Base-by-base conservation (phyloP, 2,329 filamentous ascomycete species). In the Alternaria novae-zelandiae region DNA sequence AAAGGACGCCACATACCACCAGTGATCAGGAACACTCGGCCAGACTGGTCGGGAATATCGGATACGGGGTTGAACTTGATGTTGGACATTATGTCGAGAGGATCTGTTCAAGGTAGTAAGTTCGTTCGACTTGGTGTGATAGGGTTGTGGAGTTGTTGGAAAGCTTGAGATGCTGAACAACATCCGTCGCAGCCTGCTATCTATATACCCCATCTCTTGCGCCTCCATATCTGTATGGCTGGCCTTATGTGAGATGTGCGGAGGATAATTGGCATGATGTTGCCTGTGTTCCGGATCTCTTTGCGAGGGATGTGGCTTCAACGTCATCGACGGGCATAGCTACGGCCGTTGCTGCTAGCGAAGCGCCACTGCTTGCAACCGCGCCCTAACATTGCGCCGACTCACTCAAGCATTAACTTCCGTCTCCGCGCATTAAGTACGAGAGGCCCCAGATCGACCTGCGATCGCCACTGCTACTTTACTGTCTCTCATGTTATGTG, bases 1-100 rank as follows among this genome's bases (percentile, higher is more conserved):
- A 23, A 54, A 45, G 15, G n/a, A 15, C 5, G 23, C 12, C 49
- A 59, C 47, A 20, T 50, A 59, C 61, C 68, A 36, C 68, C 68
- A 21, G 66, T 69, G 30, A 70, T 59, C 21, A 69, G 41, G 50
- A 65, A 61, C 7, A 64, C 60, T 15, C 43, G n/a, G 8, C 65
- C 65, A 43, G 49, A 46, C 13, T 61, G 55, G 20, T 62, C 50
- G 4, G 62, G 59, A 11, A 69, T 63, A 15, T 51, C 59, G 10
- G 28, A 59, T 17, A 30, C 45, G 7, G 66, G 66, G 12, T 67
- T 50, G 45, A 62, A 65, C 8, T 36, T 23, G 51, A 54, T 12
- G 13, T 28, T 55, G 9, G 49, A 21, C 55, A 59, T 59, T 15
- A 8, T 59, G 6, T 23, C 49, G 13, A 51, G 49, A n/a, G 4